Evolutionary conservation across 257 asterid species (phyloP).

Genomic region (Solanum arcanum): DNA sequence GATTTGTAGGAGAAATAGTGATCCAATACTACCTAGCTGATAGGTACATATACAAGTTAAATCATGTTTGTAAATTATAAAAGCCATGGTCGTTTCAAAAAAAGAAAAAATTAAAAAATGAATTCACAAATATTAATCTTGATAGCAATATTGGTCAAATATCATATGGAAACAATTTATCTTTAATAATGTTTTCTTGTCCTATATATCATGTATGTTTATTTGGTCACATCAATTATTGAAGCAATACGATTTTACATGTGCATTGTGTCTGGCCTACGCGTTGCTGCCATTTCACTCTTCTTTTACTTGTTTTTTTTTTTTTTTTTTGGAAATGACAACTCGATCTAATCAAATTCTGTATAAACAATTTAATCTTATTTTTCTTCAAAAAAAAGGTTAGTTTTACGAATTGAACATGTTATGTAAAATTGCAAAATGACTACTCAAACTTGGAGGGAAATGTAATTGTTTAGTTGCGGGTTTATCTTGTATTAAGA

Average conservation of each 20-base stretch:
- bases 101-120: background rate
- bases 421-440: background rate
- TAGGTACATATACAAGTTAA: background rate
- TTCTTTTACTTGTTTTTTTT: background rate
- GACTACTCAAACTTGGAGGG: background rate
- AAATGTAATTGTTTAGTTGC: background rate
- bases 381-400: background rate
- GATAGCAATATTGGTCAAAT: background rate
- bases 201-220: background rate
- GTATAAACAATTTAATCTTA: background rate
- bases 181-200: slow-evolving; percentile 19
- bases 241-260: slow-evolving; percentile 2
- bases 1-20: background rate
- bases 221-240: slow-evolving; percentile 20
- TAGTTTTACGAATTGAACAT: background rate
- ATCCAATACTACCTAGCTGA: background rate
- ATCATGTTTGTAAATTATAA: background rate
- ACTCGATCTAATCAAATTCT: background rate
- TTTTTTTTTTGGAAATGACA: background rate
- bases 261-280: background rate
- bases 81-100: background rate
- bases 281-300: background rate
- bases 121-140: background rate
- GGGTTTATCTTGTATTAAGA: no score
- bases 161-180: background rate